Evolutionary conservation across 768 basidiomycete genomes (phyloP).

Genomic region (Peribolospora baueri): DNA sequence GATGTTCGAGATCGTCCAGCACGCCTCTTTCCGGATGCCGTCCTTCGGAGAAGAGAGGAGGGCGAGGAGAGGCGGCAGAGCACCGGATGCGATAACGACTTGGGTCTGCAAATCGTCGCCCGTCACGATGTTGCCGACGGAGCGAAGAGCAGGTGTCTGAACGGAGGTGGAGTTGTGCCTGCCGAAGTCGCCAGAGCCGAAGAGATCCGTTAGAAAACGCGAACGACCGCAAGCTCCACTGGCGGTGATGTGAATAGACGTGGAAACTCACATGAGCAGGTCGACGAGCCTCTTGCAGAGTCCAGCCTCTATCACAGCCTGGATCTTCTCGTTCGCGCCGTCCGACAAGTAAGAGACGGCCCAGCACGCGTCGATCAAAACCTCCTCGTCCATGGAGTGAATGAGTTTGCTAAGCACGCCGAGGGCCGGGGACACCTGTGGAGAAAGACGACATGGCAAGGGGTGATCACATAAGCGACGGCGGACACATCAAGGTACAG

Average conservation of each 20-base stretch:
- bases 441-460: slow-evolving; percentile 2
- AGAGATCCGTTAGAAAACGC: neutral
- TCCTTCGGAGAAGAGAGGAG: slow-evolving; percentile 91
- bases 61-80: slow-evolving; percentile 77
- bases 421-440: slow-evolving; percentile 81
- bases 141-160: slow-evolving; percentile 91
- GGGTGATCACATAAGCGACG: slow-evolving; percentile 1
- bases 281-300: slow-evolving; percentile 95
- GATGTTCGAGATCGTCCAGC: slow-evolving; percentile 98
- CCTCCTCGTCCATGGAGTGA: slow-evolving; percentile 96
- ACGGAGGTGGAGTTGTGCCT: slow-evolving; percentile 46
- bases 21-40: slow-evolving; percentile 96
- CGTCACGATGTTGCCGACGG: slow-evolving; percentile 96
- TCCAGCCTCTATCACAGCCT: slow-evolving; percentile 95
- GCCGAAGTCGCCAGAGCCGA: neutral
- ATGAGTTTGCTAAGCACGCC: slow-evolving; percentile 94
- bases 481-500: neutral
- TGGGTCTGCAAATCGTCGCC: slow-evolving; percentile 98
- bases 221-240: neutral
- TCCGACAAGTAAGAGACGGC: slow-evolving; percentile 98
- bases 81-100: slow-evolving; percentile 93
- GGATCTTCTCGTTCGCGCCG: slow-evolving; percentile 97
- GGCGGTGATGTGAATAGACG: neutral
- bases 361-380: slow-evolving; percentile 98
- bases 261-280: slow-evolving; percentile 42